Base-by-base conservation (phyloP, 2,329 filamentous ascomycete genomes). In the Gyromitra esculenta region DNA sequence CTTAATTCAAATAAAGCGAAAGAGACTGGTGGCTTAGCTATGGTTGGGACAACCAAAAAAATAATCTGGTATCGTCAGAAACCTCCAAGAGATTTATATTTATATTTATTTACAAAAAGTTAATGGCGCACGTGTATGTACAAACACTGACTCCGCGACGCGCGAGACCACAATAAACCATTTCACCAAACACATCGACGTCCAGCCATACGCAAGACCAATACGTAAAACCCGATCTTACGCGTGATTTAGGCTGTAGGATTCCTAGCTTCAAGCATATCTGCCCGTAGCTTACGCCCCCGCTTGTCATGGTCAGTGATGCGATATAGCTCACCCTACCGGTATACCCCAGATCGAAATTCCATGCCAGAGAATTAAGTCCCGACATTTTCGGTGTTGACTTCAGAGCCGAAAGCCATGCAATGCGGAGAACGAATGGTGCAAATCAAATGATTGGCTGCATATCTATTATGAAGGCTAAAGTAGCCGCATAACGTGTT, bases 161-260 rank as follows among this genome's bases (percentile, higher is more conserved):
- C 37, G 68, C 39, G 21, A 74, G 72, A 62, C 63, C 41, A 70
- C 66, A 39, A 63, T 9, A 63, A 56, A 65, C 69, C 60, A 65
- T 59, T 70, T 71, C 66, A 71, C 65, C 62, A 70, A 71, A 71
- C 59, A 71, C 66, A 25, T 66, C 70, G 50, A 56, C 41, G 4
- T 31, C 25, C 25, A 31, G 4, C 25, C 25, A 31, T 31, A 11
- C 62, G 21, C 57, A 74, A 54, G 45, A 54, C 63, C 37, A 56
- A 57, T 69, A 63, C 63, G 45, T 62, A 73, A 67, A 56, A 64
- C 64, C 62, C 57, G 72, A 64, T 64, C 65, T 62, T 68, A 70
- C 65, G 21, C 65, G 50, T 41, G 31, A 65, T 75, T 75, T 57
- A 75, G 72, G 41, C 72, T 75, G 41, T 75, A 59, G n/a, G n/a